These are phyloP conservation scores for Rhodotorula sp. DNA, from an alignment of 1,284 basidiomycete species.

Conservation along the genomic window DNA sequence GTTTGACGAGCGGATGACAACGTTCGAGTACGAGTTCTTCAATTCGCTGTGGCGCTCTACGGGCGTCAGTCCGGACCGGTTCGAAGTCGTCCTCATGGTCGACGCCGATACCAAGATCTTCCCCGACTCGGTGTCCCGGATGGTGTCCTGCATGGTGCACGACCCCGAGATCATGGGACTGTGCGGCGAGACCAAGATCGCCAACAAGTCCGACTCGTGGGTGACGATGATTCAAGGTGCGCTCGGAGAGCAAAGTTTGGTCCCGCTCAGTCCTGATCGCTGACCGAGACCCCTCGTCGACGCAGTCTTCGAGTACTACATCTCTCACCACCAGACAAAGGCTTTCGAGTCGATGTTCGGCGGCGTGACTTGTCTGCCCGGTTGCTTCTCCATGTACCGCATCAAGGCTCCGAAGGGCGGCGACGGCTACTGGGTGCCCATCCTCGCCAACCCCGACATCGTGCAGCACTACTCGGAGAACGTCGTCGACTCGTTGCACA, in stretches of 20 bases:
- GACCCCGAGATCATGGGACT: slow-evolving; percentile 55
- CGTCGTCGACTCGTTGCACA: slow-evolving; percentile 54
- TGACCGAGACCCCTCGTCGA: neutral
- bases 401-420: slow-evolving; percentile 54
- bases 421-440: slow-evolving; percentile 53
- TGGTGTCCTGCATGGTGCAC: slow-evolving; percentile 54
- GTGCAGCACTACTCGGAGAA: slow-evolving; percentile 55
- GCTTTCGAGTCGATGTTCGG: slow-evolving; percentile 53
- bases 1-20: slow-evolving; percentile 55
- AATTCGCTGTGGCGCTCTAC: slow-evolving; percentile 54
- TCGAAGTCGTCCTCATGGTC: slow-evolving; percentile 53
- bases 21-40: slow-evolving; percentile 55
- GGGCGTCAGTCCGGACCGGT: slow-evolving; percentile 53
- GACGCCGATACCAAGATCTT: slow-evolving; percentile 54
- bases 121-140: slow-evolving; percentile 53
- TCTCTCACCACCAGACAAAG: slow-evolving; percentile 88
- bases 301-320: slow-evolving; percentile 90
- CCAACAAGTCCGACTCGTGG: slow-evolving; percentile 54
- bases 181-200: slow-evolving; percentile 56
- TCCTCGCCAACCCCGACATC: slow-evolving; percentile 53
- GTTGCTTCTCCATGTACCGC: slow-evolving; percentile 54
- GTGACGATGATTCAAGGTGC: slow-evolving; percentile 54
- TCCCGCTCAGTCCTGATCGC: neutral
- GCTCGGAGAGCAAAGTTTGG: neutral
- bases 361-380: slow-evolving; percentile 54